Conservation (phyloP, 2,329 filamentous ascomycete species). For the Alternaria sp. region DNA sequence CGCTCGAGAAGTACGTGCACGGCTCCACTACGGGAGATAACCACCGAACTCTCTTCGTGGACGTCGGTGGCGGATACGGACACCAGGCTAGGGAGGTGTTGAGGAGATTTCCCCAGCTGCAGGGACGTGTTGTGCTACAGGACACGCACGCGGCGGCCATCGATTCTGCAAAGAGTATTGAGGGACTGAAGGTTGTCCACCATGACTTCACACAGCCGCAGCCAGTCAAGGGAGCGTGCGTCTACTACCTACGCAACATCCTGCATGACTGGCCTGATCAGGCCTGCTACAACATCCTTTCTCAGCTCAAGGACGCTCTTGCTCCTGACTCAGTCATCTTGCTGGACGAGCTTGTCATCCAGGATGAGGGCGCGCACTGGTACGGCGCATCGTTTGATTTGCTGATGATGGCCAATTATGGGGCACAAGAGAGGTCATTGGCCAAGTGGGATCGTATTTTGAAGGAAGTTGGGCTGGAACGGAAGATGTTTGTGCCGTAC, state of each 20-base stretch:
- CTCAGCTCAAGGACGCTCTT: constrained; percentile 4
- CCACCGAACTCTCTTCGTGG: constrained; percentile 1
- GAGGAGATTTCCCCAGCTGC: constrained; percentile 2
- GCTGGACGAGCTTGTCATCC: constrained; percentile 3
- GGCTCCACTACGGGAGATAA: background rate
- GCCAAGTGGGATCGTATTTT: constrained; percentile 8
- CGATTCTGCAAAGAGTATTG: constrained; percentile 2
- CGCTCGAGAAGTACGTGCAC: constrained; percentile 1
- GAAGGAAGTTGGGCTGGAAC: constrained; percentile 6
- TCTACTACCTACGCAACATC: constrained; percentile 11
- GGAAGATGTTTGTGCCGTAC: constrained; percentile 5
- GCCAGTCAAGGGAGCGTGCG: background rate
- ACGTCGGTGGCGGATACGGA: constrained; percentile 6
- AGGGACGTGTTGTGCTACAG: constrained; percentile 3
- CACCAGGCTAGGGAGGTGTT: constrained; percentile 4
- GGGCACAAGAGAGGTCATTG: constrained; percentile 5
- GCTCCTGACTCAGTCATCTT: constrained; percentile 10
- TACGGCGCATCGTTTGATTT: constrained; percentile 8
- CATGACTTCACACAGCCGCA: constrained; percentile 7
- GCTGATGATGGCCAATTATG: constrained; percentile 12
- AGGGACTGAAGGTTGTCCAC: constrained; percentile 1
- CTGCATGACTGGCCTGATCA: constrained; percentile 10
- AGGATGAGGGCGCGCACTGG: constrained; percentile 5
- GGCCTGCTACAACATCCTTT: background rate
- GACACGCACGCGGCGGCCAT: constrained; percentile 8